A percentile compares a stretch with the other conserved stretches of the same genome.
phyloP scores from a whole-genome alignment of 1,284 basidiomycete genomes.

The Tremellales sp. region DNA sequence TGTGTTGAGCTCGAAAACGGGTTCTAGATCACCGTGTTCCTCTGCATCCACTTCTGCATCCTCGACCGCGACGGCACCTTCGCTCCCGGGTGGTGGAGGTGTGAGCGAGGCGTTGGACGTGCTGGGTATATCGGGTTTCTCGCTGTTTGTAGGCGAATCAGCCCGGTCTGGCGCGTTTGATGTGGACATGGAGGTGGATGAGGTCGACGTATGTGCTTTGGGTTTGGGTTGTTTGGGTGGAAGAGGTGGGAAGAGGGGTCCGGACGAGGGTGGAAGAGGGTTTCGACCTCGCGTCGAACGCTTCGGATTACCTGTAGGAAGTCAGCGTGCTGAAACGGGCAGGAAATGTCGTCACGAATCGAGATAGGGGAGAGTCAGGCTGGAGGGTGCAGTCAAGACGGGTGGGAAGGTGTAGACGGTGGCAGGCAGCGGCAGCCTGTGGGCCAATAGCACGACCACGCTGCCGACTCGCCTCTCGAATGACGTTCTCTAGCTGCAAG shows the following conservation, averaged over 20 bases:
- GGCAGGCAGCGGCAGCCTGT: too few species aligned
- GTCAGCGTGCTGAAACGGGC: too few species aligned
- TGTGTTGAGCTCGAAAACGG: not conserved
- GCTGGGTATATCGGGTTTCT: constrained; percentile 10
- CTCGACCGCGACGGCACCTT: constrained; percentile 20
- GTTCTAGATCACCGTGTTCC: not conserved
- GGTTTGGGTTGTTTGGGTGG: constrained; percentile 43
- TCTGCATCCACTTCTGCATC: not conserved
- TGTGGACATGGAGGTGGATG: constrained; percentile 5
- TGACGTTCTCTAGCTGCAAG: too few species aligned
- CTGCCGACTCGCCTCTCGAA: too few species aligned
- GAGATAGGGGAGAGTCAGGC: too few species aligned
- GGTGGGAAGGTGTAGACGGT: too few species aligned
- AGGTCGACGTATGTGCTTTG: constrained; percentile 23
- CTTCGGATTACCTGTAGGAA: constrained; percentile 18
- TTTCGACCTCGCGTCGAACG: constrained; percentile 38
- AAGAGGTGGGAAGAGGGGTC: constrained; percentile 45
- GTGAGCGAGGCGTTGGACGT: constrained; percentile 28
- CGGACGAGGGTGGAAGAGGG: constrained; percentile 40
- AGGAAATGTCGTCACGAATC: too few species aligned
- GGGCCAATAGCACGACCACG: too few species aligned
- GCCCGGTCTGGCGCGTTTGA: not conserved
- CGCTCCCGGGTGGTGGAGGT: constrained; percentile 34
- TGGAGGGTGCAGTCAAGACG: too few species aligned
- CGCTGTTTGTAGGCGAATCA: constrained; percentile 4